These are phyloP conservation scores for Liriodendron chinense DNA, from an alignment of 164 flowering plant genomes.

Conservation along the genomic window DNA sequence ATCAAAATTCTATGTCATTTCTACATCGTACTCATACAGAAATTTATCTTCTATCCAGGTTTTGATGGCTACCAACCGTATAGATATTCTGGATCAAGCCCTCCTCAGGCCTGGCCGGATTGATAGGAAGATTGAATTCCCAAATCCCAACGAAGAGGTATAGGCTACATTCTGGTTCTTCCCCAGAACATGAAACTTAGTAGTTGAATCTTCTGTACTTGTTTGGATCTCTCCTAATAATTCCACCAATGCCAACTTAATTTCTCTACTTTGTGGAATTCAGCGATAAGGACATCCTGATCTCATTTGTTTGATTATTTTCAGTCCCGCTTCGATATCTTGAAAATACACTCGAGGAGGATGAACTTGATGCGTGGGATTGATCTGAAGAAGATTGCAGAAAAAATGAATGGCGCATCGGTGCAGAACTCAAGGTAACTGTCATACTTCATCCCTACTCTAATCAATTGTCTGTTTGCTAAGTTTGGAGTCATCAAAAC, in stretches of 20 bases:
- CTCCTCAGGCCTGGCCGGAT: constrained; percentile 98
- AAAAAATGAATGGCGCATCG: constrained; percentile 99
- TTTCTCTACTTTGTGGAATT: no score
- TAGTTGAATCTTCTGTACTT: no score
- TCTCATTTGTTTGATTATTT: neutral
- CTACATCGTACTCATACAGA: no score
- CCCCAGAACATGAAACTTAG: neutral
- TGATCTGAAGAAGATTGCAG: constrained; percentile 96
- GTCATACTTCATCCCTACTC: neutral
- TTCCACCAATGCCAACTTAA: no score
- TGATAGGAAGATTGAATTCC: constrained; percentile 94
- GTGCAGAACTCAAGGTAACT: constrained; percentile 94
- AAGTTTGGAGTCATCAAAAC: neutral
- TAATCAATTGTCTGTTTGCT: neutral
- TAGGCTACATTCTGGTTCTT: neutral
- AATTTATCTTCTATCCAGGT: constrained; percentile 42
- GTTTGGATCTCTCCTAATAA: no score
- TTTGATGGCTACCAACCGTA: constrained; percentile 95
- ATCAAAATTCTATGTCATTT: no score
- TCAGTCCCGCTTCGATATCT: constrained; percentile 89
- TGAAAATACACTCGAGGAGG: constrained; percentile 91
- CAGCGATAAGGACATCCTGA: no score
- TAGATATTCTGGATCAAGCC: constrained; percentile 95
- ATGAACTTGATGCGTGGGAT: constrained; percentile 99
- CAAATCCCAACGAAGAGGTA: constrained; percentile 95